Base-by-base conservation (phyloP, 257 asterid species). In the Lantana camara region DNA sequence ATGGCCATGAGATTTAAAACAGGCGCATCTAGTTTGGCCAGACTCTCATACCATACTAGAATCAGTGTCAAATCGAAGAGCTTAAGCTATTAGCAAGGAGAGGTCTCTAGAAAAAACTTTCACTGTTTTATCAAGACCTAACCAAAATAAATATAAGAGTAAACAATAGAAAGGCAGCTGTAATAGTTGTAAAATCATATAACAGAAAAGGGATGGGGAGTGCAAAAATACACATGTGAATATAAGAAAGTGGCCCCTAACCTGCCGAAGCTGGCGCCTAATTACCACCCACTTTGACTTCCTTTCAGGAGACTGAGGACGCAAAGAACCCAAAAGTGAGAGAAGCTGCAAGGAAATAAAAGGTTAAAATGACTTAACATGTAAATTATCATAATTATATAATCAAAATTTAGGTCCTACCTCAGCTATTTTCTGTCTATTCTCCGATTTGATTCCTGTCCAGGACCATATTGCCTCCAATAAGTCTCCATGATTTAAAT, bases 201-300 rank as follows among this genome's bases (percentile, higher is more conserved):
- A 48, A 29, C 27, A 29, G 17, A 45, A 8, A 42, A 9, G 45
- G 41, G 50, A 63, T 52, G 52, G 45, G 37, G 51, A 48, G 48
- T n/a, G 44, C 22, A 60, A 13, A 42, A 52, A 13, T 20, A 53
- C 56, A 15, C 27, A n/a, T 32, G 34, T 14, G 27, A 53, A 12
- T 52, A 49, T 49, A 38, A 30, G 41, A 55, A 71, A 67, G 69
- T 16, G 66, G 47, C 63, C 14, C 52, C 80, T 38, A 42, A 91
- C 98, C 98, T 93, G 99, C 24, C 78, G 95, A 77, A 93, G 99
- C 69, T 93, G 99, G 67, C 95, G 89, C 77, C 99, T 84, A 68
- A 90, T 86, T 27, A 85, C 85, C 73, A 75, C 99, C 99, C 99
- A 93, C 72, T 85, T 93, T 40, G 95, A 84, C 79, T 93, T 93